Evolutionary conservation across 1,139 yeast species (phyloP), one percentile per base, ranked within the genome.

Genomic region (Taphrina sp.): DNA sequence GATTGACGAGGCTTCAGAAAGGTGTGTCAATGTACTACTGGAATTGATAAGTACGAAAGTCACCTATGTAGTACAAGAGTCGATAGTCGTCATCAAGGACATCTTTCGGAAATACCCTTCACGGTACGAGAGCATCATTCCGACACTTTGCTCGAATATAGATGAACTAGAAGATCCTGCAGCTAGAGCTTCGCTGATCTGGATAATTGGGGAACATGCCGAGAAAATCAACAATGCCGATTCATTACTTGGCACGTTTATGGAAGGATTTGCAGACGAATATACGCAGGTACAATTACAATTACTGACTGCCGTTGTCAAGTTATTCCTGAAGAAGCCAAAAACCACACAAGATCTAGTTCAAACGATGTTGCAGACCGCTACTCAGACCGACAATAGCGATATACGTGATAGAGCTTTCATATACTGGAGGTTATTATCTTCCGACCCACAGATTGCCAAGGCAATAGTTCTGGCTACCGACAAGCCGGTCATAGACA

Each of bases 351-450:
- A 76, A 51, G 74, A 73, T 16, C 69, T 82, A 29, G 76, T 92
- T 61, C 95, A 90, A 68, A 76, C 75, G 46, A 77, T 87, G 2
- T 75, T 92, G 62, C 88, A 85, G 63, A 73, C 81, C 57, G 88
- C 95, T 10, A 88, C 96, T 1, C 81, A 82, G 58, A 81, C 82
- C 59, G 95, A 88, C 64, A 89, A 89, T 68, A 85, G 95, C 1
- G 98, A 92, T 69, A 86, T 92, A 37, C 79, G 97, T 65, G 98
- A 92, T 70, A 81, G 92, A 71, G 96, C 96, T 0, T 92, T 83
- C 70, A 79, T 92, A 53, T 92, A 89, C 71, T 92, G 97, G 97
- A 81, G 98, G 67, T 74, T 94, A 58, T 74, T 92, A 58, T 87
- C 96, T 0, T 73, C 84, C 26, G 82, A 80, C 56, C 69, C 78